phyloP scores from a whole-genome alignment of 1,284 basidiomycete genomes.

The Ganoderma leucocontextum region DNA sequence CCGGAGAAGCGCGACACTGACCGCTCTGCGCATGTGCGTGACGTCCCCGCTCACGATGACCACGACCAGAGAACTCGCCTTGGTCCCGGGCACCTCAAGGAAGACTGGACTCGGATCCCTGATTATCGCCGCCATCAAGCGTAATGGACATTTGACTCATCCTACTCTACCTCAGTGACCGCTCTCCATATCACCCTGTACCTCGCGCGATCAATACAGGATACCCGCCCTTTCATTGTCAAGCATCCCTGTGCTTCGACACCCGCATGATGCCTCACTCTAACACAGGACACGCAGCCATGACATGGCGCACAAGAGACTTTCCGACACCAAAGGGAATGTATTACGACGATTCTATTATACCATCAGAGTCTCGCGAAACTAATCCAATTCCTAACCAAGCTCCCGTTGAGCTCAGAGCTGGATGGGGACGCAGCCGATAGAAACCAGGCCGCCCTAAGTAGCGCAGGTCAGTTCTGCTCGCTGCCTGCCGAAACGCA shows the following conservation, averaged over 20 bases:
- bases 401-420: conserved; percentile 23
- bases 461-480: background rate
- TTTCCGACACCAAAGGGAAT: background rate
- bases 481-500: no score
- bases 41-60: background rate
- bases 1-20: background rate
- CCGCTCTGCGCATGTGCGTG: no score
- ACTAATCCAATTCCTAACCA: background rate
- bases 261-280: no score
- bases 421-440: conserved; percentile 34
- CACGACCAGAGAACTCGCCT: background rate
- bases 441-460: conserved; percentile 34
- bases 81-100: conserved; percentile 4
- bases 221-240: background rate
- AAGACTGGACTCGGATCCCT: conserved; percentile 17
- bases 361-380: conserved; percentile 13
- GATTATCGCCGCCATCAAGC: conserved; percentile 7
- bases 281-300: background rate
- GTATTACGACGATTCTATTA: conserved; percentile 14
- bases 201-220: background rate
- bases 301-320: background rate
- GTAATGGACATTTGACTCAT: background rate
- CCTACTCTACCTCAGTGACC: background rate
- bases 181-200: background rate
- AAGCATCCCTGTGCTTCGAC: no score